Percentiles rank a stretch among this genome's conserved stretches.
Evolutionary conservation across 345 rosid species (phyloP).

Genomic region (Excoecaria agallocha): DNA sequence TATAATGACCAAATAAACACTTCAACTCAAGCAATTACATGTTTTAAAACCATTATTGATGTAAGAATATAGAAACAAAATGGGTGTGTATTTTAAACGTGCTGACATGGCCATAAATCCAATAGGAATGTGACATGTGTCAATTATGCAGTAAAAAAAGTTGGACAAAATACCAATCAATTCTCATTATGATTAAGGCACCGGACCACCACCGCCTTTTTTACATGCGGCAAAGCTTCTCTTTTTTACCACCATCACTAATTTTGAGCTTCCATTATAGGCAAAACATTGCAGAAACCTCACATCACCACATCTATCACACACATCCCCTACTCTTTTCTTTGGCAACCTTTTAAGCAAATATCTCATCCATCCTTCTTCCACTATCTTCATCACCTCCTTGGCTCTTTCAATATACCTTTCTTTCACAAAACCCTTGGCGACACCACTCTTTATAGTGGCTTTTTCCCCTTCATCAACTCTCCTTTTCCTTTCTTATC

Average conservation of each 20-base stretch:
- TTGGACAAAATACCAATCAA: constrained; percentile 67
- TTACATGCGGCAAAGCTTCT: neutral
- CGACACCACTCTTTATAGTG: too few relatives aligned
- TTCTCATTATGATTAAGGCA: constrained; percentile 82
- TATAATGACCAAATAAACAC: too few relatives aligned
- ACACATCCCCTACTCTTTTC: constrained; percentile 33
- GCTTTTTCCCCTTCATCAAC: constrained; percentile 38
- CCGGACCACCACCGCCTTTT: constrained; percentile 43
- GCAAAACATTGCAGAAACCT: constrained; percentile 67
- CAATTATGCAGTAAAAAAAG: too few relatives aligned
- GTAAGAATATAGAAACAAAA: too few relatives aligned
- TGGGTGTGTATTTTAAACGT: too few relatives aligned
- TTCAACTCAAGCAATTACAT: too few relatives aligned
- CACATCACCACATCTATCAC: constrained; percentile 68
- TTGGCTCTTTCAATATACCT: constrained; percentile 65
- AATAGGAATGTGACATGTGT: too few relatives aligned
- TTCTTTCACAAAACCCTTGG: constrained; percentile 73
- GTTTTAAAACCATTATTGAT: too few relatives aligned
- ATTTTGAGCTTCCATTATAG: constrained; percentile 76
- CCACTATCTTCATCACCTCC: constrained; percentile 70
- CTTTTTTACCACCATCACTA: constrained; percentile 44
- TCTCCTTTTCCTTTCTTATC: constrained; percentile 63
- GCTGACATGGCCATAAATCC: too few relatives aligned
- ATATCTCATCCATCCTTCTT: constrained; percentile 59
- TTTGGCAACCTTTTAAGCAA: constrained; percentile 53